Percentiles rank a stretch among this genome's conserved stretches.
Conservation (phyloP, 306 rosid genomes). For the Cucurbita maxima region DNA sequence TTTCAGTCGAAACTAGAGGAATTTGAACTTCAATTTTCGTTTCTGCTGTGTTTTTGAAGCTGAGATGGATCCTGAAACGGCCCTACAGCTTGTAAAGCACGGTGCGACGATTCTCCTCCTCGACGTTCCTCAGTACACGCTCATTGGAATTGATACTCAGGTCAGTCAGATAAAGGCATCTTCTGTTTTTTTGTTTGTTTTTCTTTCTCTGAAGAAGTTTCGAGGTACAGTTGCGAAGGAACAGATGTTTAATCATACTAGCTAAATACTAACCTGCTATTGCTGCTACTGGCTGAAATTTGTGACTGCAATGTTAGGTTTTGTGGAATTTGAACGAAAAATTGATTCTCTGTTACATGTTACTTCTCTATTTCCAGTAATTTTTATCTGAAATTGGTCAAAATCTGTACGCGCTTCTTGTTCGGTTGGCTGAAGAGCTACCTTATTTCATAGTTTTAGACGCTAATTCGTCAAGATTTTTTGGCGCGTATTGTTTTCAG, state of each 20-base stretch:
- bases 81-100: slow-evolving; percentile 50
- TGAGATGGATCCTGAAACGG: slow-evolving; percentile 50
- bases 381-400: background rate
- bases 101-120: slow-evolving; percentile 70
- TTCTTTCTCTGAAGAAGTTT: background rate
- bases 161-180: slow-evolving; percentile 2
- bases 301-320: background rate
- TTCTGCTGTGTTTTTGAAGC: background rate
- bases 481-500: background rate
- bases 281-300: background rate
- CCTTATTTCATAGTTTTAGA: background rate
- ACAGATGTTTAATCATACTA: background rate
- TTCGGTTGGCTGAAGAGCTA: background rate
- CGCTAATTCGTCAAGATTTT: background rate
- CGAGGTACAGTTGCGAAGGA: background rate
- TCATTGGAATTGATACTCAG: slow-evolving; percentile 77
- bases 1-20: background rate
- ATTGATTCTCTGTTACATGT: background rate
- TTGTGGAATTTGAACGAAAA: background rate
- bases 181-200: background rate
- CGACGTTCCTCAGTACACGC: slow-evolving; percentile 67
- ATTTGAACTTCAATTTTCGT: background rate
- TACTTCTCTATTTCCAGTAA: background rate
- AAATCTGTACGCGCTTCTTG: background rate
- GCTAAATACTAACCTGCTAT: background rate